Percentiles rank a stretch among this genome's conserved stretches.
Evolutionary conservation across 2,329 filamentous ascomycete species (phyloP).

Genomic region (Colletotrichum tropicicola): DNA sequence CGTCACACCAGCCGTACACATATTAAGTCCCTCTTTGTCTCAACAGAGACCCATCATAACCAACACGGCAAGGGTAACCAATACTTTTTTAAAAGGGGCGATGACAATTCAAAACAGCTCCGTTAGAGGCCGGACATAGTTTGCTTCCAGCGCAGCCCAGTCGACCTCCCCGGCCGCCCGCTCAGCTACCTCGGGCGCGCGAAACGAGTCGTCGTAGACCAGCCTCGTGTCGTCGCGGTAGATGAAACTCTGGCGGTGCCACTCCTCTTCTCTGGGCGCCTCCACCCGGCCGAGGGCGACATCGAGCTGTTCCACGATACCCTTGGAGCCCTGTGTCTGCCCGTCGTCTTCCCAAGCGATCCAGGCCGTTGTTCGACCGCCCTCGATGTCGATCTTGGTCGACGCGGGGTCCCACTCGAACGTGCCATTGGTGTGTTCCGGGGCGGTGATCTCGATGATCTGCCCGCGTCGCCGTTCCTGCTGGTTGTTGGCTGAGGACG

Average conservation of each 20-base stretch:
- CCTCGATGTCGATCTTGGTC: slow-evolving; percentile 22
- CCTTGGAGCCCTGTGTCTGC: background rate
- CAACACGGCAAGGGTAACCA: no score
- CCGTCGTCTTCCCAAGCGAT: slow-evolving; percentile 23
- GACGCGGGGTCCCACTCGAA: slow-evolving; percentile 30
- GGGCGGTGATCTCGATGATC: slow-evolving; percentile 25
- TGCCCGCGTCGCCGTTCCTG: slow-evolving; percentile 17
- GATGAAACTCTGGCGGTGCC: slow-evolving; percentile 29
- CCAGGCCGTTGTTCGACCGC: slow-evolving; percentile 20
- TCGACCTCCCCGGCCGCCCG: slow-evolving; percentile 27
- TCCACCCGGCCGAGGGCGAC: slow-evolving; percentile 17
- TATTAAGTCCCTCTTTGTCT: background rate
- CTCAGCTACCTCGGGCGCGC: slow-evolving; percentile 12
- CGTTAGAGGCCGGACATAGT: slow-evolving; percentile 19
- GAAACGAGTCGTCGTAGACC: slow-evolving; percentile 23
- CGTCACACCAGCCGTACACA: background rate
- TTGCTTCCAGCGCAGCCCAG: slow-evolving; percentile 31
- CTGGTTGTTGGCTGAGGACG: background rate
- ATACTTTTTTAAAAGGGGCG: background rate
- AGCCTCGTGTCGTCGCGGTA: slow-evolving; percentile 25
- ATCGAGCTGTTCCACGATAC: slow-evolving; percentile 27
- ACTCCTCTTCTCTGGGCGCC: slow-evolving; percentile 25
- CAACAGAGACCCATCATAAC: background rate
- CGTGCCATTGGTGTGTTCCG: slow-evolving; percentile 30
- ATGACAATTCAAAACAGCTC: slow-evolving; percentile 1